Evolutionary conservation across 495 filamentous ascomycete genomes (phyloP), one percentile per base, ranked within the genome.

Genomic region (Daldinia vernicosa): DNA sequence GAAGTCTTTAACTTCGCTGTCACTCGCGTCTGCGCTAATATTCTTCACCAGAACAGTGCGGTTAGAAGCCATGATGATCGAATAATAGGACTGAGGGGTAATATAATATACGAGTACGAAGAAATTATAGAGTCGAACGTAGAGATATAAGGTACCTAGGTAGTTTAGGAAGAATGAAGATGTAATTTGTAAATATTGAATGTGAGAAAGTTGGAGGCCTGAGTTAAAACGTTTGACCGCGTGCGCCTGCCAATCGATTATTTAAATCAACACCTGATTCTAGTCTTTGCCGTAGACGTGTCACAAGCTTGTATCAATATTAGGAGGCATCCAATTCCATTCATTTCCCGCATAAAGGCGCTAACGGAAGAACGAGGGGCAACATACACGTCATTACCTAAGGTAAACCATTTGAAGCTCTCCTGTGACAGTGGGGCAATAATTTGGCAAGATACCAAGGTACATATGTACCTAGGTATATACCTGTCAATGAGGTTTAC

Each of bases 1-100:
- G 89, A 99, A 99, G 74, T 96, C 94, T 72, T 88, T 89, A 67
- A 99, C 87, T 80, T 99, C 93, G 82, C 94, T 92, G 79, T 98
- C 93, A 67, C 88, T 86, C 53, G 94, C 97, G 69, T 88, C 75
- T 63, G 84, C 76, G 68, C 91, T 87, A 82, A 99, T 98, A 82
- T 94, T 94, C 82, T 93, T 91, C 69, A 95, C 85, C 66, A 83
- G 55, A 37, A 87, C 85, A n/a, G 80, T 82, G 27, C 70, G 75
- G 39, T 79, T 80, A 75, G 83, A 70, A 33, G 76, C 74, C 76
- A 78, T 78, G 50, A 19, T 79, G 66, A 17, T 43, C 8, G 58
- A 19, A 58, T 51, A 57, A 69, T 43, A 35, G 63, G 63, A 17
- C 57, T 63, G 66, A 65, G 56, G 37, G 55, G 60, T 64, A 59